Evolutionary conservation across 768 basidiomycete species (phyloP), one percentile per base, ranked within the genome.

Genomic region (Cubamyces lactineus): DNA sequence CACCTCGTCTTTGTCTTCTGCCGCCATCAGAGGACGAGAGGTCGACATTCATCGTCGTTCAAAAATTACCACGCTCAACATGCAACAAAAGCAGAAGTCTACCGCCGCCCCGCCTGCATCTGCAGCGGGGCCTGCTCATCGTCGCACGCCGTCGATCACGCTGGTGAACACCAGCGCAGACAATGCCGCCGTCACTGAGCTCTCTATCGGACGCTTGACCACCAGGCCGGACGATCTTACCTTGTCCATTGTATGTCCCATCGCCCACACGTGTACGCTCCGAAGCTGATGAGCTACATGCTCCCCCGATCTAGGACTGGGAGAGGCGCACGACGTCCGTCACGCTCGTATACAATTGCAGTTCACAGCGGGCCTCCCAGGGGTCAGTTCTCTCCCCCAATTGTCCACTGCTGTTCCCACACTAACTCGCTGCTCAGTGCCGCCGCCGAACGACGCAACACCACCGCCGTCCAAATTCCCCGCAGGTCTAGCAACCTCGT

Each of bases 201-300:
- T 52, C 19, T 52, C 51, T 3, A 16, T 52, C 17, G 38, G n/a
- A 8, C 8, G 51, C 17, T 21, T 52, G 15, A 21, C 30, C 7
- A 39, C 51, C n/a, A 30, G n/a, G n/a, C 51, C 51, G 16, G 51
- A 52, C 34, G 51, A 52, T 38, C 17, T 52, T n/a, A 13, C 23
- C 34, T 16, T 52, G 34, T 38, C n/a, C 34, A 38, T 52, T 21
- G 51, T 52, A 9, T 11, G 51, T 52, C 12, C 23, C 38, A 26
- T 52, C n/a, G 43, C 9, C 9, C 51, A 9, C 34, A 39, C 19
- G 5, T 8, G 9, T 3, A 19, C 21, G 6, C 17, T 3, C 51
- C 7, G 19, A 24, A 5, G 21, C 19, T 15, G 7, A 48, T 24
- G 21, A 11, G 13, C 7, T 12, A 7, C 23, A 13, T 26, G 21